Evolutionary conservation across 768 basidiomycete genomes (phyloP), one percentile per base, ranked within the genome.

Genomic region (Boletus sp.): DNA sequence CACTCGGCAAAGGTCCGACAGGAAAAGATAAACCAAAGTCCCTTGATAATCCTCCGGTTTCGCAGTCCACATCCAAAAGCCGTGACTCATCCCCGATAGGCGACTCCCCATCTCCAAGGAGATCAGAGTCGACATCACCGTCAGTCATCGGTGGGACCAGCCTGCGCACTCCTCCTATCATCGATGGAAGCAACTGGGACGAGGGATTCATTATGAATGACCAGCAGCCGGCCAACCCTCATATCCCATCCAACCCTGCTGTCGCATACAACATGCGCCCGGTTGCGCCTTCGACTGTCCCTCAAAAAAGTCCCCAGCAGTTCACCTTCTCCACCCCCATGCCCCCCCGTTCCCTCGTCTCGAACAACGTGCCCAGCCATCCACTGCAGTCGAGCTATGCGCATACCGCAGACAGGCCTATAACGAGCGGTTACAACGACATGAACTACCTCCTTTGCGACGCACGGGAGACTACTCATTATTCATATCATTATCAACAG

Each of bases 1-100:
- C 85, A 3, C 79, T 94, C 49, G 92, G 91, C 45, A 91, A 85
- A 74, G 91, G 91, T 47, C 92, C 91, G 29, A 94, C 91, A 0
- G 91, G 91, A 35, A 91, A 92, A 72, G 91, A 93, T 70, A 92
- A 84, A 67, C 86, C 87, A 49, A 90, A 79, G 64, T 50, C 70
- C 7, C 74, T 74, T n/a, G 81, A 83, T 50, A 64, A 61, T 33
- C 52, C 59, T 24, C 55, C 66, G 52, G 56, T 54, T 20, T 66
- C 73, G 1, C 75, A 76, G 50, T 73, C 78, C 32, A 71, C 76
- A 5, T 82, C 79, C n/a, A 75, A 85, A 35, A 78, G 85, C 54
- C 78, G 79, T 18, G 83, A 84, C 62, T 89, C 87, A 37, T 88
- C 88, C 5, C 88, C 89, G n/a, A 75, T 79, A 18, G 76, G 77